Percentiles rank a stretch among this genome's conserved stretches.
Evolutionary conservation across 2,329 filamentous ascomycete species (phyloP).

Genomic region (Fusarium marasasianum): DNA sequence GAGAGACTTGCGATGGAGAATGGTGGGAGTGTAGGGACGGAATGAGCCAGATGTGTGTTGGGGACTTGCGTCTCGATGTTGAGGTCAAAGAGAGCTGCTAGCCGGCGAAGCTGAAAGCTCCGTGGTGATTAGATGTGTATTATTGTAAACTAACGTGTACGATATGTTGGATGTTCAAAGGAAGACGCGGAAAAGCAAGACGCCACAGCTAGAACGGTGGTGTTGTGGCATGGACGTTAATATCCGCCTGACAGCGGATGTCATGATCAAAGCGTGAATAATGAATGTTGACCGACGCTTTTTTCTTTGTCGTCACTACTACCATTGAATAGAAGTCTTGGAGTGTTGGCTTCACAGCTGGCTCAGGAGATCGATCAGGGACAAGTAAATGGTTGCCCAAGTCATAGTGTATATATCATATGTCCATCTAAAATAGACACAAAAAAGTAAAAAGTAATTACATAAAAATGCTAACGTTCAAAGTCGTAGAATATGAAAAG

Average conservation of each 20-base stretch:
- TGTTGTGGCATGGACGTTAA: background rate
- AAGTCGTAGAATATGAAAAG: slow-evolving; percentile 23
- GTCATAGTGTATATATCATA: slow-evolving; percentile 25
- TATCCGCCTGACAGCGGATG: background rate
- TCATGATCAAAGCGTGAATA: background rate
- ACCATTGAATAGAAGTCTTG: background rate
- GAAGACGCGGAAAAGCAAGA: background rate
- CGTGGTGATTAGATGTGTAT: background rate
- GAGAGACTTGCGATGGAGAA: background rate
- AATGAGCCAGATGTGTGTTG: background rate
- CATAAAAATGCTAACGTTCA: slow-evolving; percentile 24
- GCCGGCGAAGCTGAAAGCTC: background rate
- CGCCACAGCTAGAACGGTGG: background rate
- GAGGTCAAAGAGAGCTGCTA: background rate
- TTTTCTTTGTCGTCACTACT: background rate
- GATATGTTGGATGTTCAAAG: background rate
- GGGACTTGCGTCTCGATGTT: too few species aligned
- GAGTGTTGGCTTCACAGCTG: background rate
- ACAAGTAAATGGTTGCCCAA: slow-evolving; percentile 24
- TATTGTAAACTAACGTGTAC: slow-evolving; percentile 1
- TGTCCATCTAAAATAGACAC: slow-evolving; percentile 11
- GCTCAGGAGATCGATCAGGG: background rate
- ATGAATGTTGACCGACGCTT: background rate
- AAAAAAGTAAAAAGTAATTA: slow-evolving; percentile 20
- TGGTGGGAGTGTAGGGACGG: background rate